Percentiles rank a stretch among this genome's conserved stretches.
phyloP scores from a whole-genome alignment of 1,284 basidiomycete species.

The Moesziomyces antarcticus region DNA sequence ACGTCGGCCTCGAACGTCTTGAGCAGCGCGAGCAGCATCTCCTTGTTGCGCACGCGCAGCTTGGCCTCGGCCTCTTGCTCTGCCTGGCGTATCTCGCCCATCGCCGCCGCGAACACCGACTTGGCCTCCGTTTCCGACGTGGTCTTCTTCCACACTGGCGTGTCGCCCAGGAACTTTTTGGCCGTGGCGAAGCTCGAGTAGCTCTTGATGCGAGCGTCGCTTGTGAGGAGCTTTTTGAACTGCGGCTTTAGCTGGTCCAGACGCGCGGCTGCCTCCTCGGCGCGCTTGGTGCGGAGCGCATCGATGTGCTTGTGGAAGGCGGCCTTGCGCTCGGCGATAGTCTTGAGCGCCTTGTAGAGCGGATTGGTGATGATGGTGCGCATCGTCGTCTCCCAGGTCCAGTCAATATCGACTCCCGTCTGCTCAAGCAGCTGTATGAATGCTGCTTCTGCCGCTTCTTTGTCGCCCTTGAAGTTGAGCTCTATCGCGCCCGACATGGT shows the following conservation, averaged over 20 bases:
- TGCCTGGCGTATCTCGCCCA: conserved; percentile 41
- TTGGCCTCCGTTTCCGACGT: conserved; percentile 48
- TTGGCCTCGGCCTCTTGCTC: conserved; percentile 38
- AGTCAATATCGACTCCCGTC: conserved; percentile 86
- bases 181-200: conserved; percentile 56
- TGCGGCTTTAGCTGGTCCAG: conserved; percentile 50
- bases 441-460: conserved; percentile 91
- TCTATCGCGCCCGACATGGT: conserved; percentile 32
- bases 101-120: conserved; percentile 43
- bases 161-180: conserved; percentile 36
- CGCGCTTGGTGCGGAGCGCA: conserved; percentile 54
- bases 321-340: conserved; percentile 91
- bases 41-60: conserved; percentile 51
- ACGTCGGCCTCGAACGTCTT: conserved; percentile 62
- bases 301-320: conserved; percentile 72
- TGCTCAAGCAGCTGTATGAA: conserved; percentile 89
- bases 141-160: conserved; percentile 36
- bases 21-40: conserved; percentile 60
- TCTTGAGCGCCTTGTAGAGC: conserved; percentile 91
- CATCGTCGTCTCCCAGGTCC: conserved; percentile 99
- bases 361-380: conserved; percentile 97
- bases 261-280: conserved; percentile 36
- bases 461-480: conserved; percentile 74
- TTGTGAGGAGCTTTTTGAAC: conserved; percentile 28
- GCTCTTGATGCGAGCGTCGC: conserved; percentile 44